Base-by-base conservation (phyloP, 2,329 filamentous ascomycete species). In the Kalmusia sp. region DNA sequence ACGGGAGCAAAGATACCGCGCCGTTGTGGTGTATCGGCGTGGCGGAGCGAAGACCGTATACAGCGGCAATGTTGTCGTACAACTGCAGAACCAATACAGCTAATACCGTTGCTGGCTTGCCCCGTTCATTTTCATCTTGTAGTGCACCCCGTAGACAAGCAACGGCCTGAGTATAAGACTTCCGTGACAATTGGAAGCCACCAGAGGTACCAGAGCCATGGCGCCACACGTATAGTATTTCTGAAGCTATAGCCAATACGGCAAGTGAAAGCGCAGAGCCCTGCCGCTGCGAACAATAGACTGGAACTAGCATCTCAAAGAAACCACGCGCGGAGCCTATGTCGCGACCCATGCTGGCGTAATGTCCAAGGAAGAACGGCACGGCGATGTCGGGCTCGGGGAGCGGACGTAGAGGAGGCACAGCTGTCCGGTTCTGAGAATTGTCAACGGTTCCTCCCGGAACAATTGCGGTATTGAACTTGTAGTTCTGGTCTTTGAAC, bases 401-500 rank as follows among this genome's bases (percentile, higher is more conserved):
- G 6, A 14, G 17, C 25, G 38, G 25, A 40, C 6, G 19, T 25
- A 21, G 38, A 14, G 25, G 19, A 6, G 21, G 17, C 21, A 38
- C 34, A 28, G 30, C 33, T 24, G 12, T 39, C 31, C 19, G 14
- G 12, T 34, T 17, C 30, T 21, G 12, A 30, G 25, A 4, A 25
- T 15, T n/a, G 22, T 19, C 15, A 11, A 38, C 21, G 19, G 24
- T 27, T 6, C 19, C 12, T 37, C 38, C 39, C 30, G 37, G 11
- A 27, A 35, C 28, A n/a, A n/a, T n/a, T n/a, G n/a, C n/a, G 17
- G 9, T 11, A 37, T 15, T 11, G 24, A 52, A 52, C 50, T 48
- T 52, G 43, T 40, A n/a, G 15, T 33, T 52, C 19, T 52, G 41
- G 6, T 48, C 43, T 48, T 43, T 48, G 43, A 52, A 52, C 24